phyloP scores from a whole-genome alignment of 2,329 filamentous ascomycete genomes.

The Colletotrichum liaoningense region DNA sequence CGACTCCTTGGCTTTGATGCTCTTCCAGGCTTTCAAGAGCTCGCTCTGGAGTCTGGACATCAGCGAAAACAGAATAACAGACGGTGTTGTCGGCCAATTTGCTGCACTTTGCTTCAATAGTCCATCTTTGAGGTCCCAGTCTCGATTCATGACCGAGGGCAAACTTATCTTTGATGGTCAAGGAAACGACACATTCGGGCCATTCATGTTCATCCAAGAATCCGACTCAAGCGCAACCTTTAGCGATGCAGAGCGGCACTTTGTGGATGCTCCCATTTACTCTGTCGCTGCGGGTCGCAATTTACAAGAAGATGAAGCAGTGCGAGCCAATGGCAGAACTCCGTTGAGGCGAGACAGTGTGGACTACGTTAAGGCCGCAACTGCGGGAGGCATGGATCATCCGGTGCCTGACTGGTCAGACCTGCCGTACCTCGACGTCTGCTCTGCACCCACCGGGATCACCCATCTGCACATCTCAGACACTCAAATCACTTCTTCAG shows the following conservation, averaged over 20 bases:
- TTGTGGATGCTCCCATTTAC: slow-evolving; percentile 61
- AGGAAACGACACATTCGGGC: slow-evolving; percentile 51
- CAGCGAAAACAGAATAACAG: slow-evolving; percentile 62
- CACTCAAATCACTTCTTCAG: slow-evolving; percentile 58
- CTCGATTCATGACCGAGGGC: slow-evolving; percentile 59
- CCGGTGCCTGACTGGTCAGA: slow-evolving; percentile 20
- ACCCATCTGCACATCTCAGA: slow-evolving; percentile 67
- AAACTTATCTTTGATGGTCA: slow-evolving; percentile 44
- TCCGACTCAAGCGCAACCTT: slow-evolving; percentile 58
- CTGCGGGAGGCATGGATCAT: slow-evolving; percentile 26
- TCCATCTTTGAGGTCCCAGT: slow-evolving; percentile 47
- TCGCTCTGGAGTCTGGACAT: slow-evolving; percentile 70
- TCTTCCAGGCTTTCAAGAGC: slow-evolving; percentile 48
- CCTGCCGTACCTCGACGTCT: slow-evolving; percentile 40
- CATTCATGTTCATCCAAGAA: slow-evolving; percentile 59
- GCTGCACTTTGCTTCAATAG: slow-evolving; percentile 46
- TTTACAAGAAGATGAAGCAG: slow-evolving; percentile 41
- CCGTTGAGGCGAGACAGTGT: slow-evolving; percentile 47
- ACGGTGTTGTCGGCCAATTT: slow-evolving; percentile 51
- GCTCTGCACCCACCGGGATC: slow-evolving; percentile 47
- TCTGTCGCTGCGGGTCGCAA: slow-evolving; percentile 41
- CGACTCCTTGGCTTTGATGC: slow-evolving; percentile 46
- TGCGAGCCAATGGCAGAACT: slow-evolving; percentile 44
- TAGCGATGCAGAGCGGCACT: slow-evolving; percentile 58
- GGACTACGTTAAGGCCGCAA: slow-evolving; percentile 43